Base-by-base conservation (phyloP, 2,329 filamentous ascomycete species). In the Penicillium nordicum region DNA sequence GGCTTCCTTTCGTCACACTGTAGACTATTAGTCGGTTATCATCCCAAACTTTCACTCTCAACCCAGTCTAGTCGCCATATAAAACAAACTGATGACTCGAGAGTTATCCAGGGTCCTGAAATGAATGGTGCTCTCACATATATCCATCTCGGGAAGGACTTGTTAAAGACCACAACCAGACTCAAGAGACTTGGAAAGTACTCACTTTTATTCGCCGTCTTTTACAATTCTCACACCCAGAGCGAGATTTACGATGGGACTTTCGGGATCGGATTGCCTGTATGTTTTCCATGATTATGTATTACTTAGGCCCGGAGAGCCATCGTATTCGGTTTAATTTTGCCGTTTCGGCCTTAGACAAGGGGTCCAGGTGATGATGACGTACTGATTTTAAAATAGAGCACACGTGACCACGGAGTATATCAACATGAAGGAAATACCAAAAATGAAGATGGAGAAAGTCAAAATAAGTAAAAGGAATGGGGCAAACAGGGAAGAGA, bases 1-100 rank as follows among this genome's bases (percentile, higher is more conserved):
- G 70, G 70, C n/a, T 63, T 66, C 42, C 64, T 68, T 55, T 74
- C 71, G 40, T 73, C 71, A 49, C 71, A 74, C 71, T 73, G 63
- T 16, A 41, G 11, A 11, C 4, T n/a, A 37, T 64, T 30, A 59
- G 61, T 43, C 2, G 18, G 10, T 18, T 12, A 10, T 47, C n/a
- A 14, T 55, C 34, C 6, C 36, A 34, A 12, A 10, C 2, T 37
- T 38, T 48, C 43, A 16, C 18, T 53, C 18, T 37, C 18, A 18
- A 56, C 18, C 16, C 25, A 14, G 3, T 38, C 30, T 10, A 9
- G 36, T 29, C 32, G 44, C 2, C 9, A 36, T 21, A 11, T 32
- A 12, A 57, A 46, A 32, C 46, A 60, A 4, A 53, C 32, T 23
- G 60, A 9, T n/a, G 42, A 52, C 5, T 44, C 36, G 7, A 57